Percentiles rank a stretch among this genome's conserved stretches.
phyloP scores from a whole-genome alignment of 192 early-diverging fungal species.

The Linnemannia elongata region DNA sequence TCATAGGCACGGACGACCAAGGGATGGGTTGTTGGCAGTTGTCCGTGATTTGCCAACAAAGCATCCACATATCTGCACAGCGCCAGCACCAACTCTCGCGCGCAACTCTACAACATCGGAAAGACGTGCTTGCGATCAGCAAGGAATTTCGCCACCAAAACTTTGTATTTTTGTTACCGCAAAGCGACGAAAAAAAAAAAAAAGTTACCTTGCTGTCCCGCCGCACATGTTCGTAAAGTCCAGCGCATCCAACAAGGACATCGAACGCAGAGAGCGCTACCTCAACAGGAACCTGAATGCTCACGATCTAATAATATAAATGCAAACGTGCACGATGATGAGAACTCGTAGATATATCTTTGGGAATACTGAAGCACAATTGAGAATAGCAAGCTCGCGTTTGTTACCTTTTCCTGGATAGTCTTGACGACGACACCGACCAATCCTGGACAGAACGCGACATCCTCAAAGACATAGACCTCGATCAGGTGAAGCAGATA shows the following conservation, averaged over 20 bases:
- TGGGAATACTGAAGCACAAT: background rate
- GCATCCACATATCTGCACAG: constrained; percentile 81
- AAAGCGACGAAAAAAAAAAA: background rate
- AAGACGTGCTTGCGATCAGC: background rate
- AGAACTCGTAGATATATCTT: background rate
- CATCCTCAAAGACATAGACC: constrained; percentile 83
- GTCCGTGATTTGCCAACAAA: constrained; percentile 63
- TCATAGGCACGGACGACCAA: constrained; percentile 82
- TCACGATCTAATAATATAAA: constrained; percentile 62
- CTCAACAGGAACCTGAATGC: constrained; percentile 69
- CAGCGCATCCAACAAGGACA: constrained; percentile 72
- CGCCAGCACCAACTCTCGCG: constrained; percentile 75
- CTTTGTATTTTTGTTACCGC: background rate
- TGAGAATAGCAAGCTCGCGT: too few species aligned
- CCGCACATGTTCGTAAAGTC: constrained; percentile 73
- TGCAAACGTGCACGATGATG: too few species aligned
- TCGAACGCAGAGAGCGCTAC: constrained; percentile 74
- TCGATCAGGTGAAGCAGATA: constrained; percentile 77
- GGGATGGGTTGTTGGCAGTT: constrained; percentile 61
- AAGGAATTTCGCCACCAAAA: background rate
- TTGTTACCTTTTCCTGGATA: constrained; percentile 83
- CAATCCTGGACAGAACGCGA: constrained; percentile 78
- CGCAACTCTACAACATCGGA: constrained; percentile 64
- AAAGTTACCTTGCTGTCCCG: constrained; percentile 74
- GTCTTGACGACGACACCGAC: constrained; percentile 74